These are phyloP conservation scores for Tolypocladium inflatum DNA, from an alignment of 2,329 filamentous ascomycete species.

Conservation along the genomic window DNA sequence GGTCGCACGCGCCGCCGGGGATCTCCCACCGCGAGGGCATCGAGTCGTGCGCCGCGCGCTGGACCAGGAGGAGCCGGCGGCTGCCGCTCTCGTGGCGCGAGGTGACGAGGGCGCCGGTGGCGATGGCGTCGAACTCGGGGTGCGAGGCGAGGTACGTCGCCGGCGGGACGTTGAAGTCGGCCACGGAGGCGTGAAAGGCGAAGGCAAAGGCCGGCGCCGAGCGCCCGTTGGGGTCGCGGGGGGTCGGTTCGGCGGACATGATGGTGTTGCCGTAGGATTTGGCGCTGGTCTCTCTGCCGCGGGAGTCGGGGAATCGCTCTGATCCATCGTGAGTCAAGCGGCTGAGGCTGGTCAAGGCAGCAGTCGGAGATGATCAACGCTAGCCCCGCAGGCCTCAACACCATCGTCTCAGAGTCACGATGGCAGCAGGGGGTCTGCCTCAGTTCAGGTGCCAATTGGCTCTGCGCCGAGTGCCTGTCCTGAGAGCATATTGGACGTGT, in stretches of 20 bases:
- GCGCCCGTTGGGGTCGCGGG: not conserved
- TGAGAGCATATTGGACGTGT: too few species aligned
- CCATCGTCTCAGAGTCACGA: not conserved
- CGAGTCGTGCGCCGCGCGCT: conserved; percentile 27
- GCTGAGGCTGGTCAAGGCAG: not conserved
- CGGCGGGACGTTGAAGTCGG: conserved; percentile 1
- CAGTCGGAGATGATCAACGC: not conserved
- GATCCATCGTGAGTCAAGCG: not conserved
- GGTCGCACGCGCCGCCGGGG: conserved; percentile 31
- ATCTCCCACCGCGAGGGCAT: conserved; percentile 30
- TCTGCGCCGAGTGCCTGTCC: too few species aligned
- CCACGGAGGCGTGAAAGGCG: conserved; percentile 2
- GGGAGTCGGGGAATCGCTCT: not conserved
- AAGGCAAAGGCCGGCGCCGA: not conserved
- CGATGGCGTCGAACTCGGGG: conserved; percentile 9
- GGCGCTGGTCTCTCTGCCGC: not conserved
- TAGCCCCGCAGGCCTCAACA: not conserved
- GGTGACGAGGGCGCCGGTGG: conserved; percentile 17
- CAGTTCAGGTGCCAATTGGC: too few species aligned
- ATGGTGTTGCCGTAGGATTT: not conserved
- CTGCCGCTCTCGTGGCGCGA: conserved; percentile 1
- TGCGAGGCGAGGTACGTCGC: not conserved
- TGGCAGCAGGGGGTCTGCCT: too few species aligned
- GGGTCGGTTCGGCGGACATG: not conserved
- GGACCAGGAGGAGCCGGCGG: conserved; percentile 17